Evolutionary conservation across 192 early-diverging fungal species (phyloP).

Genomic region (Gonapodya prolifera): DNA sequence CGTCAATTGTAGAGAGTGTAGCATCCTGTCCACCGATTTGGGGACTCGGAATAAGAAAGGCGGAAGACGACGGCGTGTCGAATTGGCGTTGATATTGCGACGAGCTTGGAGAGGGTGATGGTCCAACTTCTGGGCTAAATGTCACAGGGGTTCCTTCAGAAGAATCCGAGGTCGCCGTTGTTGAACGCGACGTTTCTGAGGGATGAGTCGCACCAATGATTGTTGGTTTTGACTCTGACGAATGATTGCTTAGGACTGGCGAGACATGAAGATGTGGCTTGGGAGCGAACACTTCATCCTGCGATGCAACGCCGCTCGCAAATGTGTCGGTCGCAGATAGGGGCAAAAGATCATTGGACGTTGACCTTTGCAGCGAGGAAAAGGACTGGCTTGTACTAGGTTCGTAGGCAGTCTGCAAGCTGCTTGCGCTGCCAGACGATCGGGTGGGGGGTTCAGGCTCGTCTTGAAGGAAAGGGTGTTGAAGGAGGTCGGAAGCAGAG

Average conservation of each 20-base stretch:
- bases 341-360: neutral
- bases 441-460: constrained; percentile 16
- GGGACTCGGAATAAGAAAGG: neutral
- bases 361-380: neutral
- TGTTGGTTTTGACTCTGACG: neutral
- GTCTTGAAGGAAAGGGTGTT: constrained; percentile 38
- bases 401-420: neutral
- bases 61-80: neutral
- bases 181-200: neutral
- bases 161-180: neutral
- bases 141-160: neutral
- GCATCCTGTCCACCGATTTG: neutral
- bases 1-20: neutral
- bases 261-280: neutral
- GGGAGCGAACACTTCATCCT: neutral
- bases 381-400: neutral
- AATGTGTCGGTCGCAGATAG: neutral
- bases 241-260: neutral
- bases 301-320: neutral
- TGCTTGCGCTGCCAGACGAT: neutral
- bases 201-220: neutral
- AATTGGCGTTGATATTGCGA: neutral
- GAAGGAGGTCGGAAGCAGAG: constrained; percentile 37
- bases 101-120: neutral
- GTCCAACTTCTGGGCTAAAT: neutral